Conservation (phyloP, 768 basidiomycete genomes). For the Lactarius sp. region DNA sequence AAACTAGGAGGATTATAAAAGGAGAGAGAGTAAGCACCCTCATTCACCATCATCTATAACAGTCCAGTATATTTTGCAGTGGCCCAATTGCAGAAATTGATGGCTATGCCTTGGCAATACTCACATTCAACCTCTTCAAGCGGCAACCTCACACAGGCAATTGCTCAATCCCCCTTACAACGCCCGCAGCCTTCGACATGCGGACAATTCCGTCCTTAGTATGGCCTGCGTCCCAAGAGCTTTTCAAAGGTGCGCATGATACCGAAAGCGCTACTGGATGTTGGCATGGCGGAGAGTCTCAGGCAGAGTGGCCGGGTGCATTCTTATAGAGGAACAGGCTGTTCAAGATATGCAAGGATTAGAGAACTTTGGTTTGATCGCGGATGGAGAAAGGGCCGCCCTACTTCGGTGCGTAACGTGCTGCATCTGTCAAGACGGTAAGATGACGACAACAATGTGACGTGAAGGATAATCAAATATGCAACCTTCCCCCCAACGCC, state of each 20-base stretch:
- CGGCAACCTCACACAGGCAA: slow-evolving; percentile 56
- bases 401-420: slow-evolving; percentile 53
- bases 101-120: slow-evolving; percentile 81
- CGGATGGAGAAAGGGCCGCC: slow-evolving; percentile 71
- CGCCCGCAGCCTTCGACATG: slow-evolving; percentile 63
- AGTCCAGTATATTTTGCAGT: slow-evolving; percentile 40
- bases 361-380: slow-evolving; percentile 76
- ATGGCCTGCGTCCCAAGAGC: slow-evolving; percentile 79
- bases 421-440: background rate
- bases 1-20: slow-evolving; percentile 94
- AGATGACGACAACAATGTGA: background rate
- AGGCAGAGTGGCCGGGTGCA: slow-evolving; percentile 40
- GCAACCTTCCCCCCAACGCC: slow-evolving; percentile 80
- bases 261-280: slow-evolving; percentile 70
- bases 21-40: slow-evolving; percentile 58
- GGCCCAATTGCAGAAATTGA: slow-evolving; percentile 59
- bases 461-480: slow-evolving; percentile 68
- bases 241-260: slow-evolving; percentile 75
- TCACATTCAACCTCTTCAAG: slow-evolving; percentile 87
- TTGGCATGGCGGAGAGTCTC: slow-evolving; percentile 65
- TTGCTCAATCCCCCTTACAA: slow-evolving; percentile 70
- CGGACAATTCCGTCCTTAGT: slow-evolving; percentile 70
- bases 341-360: slow-evolving; percentile 77
- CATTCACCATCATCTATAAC: slow-evolving; percentile 4
- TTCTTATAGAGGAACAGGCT: slow-evolving; percentile 57